Base-by-base conservation (phyloP, 148 eudicot genomes). In the Tetragonia tetragonoides region DNA sequence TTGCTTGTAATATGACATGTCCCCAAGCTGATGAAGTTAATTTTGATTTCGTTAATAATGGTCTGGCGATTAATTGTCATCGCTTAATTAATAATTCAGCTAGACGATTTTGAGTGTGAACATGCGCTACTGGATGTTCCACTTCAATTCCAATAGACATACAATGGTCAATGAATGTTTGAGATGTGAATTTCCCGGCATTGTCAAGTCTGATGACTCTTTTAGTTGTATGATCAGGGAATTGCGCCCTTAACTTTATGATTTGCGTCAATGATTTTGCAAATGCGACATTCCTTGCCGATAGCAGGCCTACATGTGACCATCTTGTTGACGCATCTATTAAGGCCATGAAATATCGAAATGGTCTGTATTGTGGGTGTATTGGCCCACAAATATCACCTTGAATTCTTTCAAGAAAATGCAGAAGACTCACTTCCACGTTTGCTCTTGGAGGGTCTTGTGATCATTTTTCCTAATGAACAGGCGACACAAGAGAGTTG, bases 61-160 rank as follows among this genome's bases (percentile, higher is more conserved):
- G 34, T 28, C 34, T 28, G 34, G 34, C 34, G 34, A 81, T 78
- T 6, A 81, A 40, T 28, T 85, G 78, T 3, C 78, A 53, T 4
- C 78, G 10, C 54, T 81, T 81, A 56, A 85, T 75, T 15, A 81
- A 78, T 17, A 76, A 85, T 54, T 85, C 76, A n/a, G 39, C 73
- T 1, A 85, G 37, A 49, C 83, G 67, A 68, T 85, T 85, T 85
- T 82, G 76, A n/a, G 85, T 85, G 18, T 85, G 81, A 39, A 78
- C 76, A 28, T 28, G 34, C 34, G 34, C 34, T 28, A 28, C 34
- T 28, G 34, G 34, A 28, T 28, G 34, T 28, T 28, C 34, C 1
- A 28, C 34, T 28, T 28, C 34, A 28, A 28, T 28, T 1, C 34
- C 1, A 28, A 28, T 76, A 18, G 81, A 66, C 61, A 68, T 59